Percentiles rank a stretch among this genome's conserved stretches.
These are phyloP conservation scores for Monosporascus sp. DNA, from an alignment of 2,329 filamentous ascomycete species.

Conservation along the genomic window DNA sequence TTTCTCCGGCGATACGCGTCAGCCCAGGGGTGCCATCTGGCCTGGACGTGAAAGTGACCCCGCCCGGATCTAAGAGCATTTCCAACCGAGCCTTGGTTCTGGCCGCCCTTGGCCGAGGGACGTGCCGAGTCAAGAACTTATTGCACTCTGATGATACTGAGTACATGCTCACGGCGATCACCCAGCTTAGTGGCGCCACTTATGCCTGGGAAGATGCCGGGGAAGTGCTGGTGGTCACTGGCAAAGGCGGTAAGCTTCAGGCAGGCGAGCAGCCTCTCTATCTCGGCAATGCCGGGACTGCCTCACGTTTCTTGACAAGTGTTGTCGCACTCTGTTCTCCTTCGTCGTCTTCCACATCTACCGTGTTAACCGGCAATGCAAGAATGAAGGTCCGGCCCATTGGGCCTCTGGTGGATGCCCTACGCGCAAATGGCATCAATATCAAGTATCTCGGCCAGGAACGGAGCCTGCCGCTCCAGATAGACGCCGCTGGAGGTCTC, in stretches of 20 bases:
- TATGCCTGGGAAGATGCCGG: conserved; percentile 94
- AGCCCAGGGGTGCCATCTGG: conserved; percentile 63
- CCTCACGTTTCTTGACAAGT: conserved; percentile 89
- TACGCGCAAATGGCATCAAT: conserved; percentile 79
- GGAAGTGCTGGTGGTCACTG: conserved; percentile 82
- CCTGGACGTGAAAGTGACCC: conserved; percentile 70
- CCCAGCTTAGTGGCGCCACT: conserved; percentile 75
- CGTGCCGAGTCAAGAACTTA: conserved; percentile 84
- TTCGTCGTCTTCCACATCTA: conserved; percentile 57
- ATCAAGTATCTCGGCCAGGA: conserved; percentile 82
- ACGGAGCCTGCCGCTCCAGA: conserved; percentile 76
- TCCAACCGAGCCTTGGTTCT: conserved; percentile 94
- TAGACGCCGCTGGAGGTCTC: conserved; percentile 78
- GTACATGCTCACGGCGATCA: conserved; percentile 92
- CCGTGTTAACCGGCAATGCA: conserved; percentile 84
- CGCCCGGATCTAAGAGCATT: conserved; percentile 95
- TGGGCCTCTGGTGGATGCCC: conserved; percentile 84
- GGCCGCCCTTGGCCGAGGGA: conserved; percentile 80
- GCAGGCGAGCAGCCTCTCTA: conserved; percentile 77
- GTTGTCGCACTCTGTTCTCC: conserved; percentile 79
- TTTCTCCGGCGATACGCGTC: conserved; percentile 74
- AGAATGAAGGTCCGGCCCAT: conserved; percentile 96
- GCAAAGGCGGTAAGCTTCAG: conserved; percentile 79
- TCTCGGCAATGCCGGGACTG: conserved; percentile 93
- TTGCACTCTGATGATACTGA: conserved; percentile 96